Evolutionary conservation across 768 basidiomycete genomes (phyloP), one percentile per base, ranked within the genome.

Genomic region (Strobilomyces confusus): DNA sequence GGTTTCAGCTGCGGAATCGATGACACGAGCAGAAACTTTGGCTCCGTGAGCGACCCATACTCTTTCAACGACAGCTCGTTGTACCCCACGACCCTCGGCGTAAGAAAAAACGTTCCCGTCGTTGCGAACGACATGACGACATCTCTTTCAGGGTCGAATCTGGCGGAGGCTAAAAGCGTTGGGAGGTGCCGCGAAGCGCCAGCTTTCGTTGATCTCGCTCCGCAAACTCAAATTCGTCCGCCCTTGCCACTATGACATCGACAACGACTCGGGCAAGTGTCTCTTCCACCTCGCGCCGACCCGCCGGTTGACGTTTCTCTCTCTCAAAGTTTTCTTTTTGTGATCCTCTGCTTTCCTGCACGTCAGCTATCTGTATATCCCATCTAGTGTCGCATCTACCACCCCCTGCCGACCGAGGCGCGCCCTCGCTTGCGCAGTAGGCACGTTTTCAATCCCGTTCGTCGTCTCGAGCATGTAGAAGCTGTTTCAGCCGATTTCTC

Each of bases 251-350:
- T 52, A 55, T 34, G 49, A 40, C 8, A 22, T 48, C 12, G 58
- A 63, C 4, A 30, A 58, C 17, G 68, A 68, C 44, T 53, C 68
- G 52, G 66, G 68, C 48, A 26, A 49, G 68, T 57, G 7, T 17
- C 11, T 15, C 26, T 26, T 33, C 23, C 20, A 13, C 12, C 13
- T 17, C 32, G 23, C 5, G 36, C 37, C 32, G 15, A n/a, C 26
- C n/a, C 14, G 25, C 51, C 15, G 0, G 37, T 32, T 43, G 26
- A 50, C 20, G 7, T 37, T 20, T 37, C n/a, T n/a, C 23, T 50
- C 20, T 26, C 8, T 26, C 5, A 26, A 15, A 62, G 63, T 20
- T 33, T 63, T 67, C 36, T 51, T 62, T 9, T 48, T 25, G 42
- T 67, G 26, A 53, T 42, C 37, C 8, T 3, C 37, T 52, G 17